Base-by-base conservation (phyloP, 345 rosid species). In the Citrus cavaleriei region DNA sequence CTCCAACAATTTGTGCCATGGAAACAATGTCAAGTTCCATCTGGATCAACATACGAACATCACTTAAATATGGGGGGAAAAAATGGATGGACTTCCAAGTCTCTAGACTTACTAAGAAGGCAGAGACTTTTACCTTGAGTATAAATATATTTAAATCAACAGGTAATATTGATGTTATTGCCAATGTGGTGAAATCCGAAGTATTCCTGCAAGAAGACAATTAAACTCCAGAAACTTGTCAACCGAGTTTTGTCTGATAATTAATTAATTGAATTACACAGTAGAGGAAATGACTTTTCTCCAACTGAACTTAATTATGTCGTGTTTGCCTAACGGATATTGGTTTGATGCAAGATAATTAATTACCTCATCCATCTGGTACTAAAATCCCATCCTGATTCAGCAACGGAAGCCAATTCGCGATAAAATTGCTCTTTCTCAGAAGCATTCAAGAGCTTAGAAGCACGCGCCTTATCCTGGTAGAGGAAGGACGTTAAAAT, bases 311-410 rank as follows among this genome's bases (percentile, higher is more conserved):
- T 68, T 38, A 42, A 42, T 10, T 42, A 2, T 10, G 27, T 67
- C 3, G 3, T 64, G 16, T 16, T 64, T 64, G 10, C 40, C 19
- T 64, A 58, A 19, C 3, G 0, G n/a, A 64, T 64, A 32, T 7
- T 24, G 13, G 21, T 40, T 68, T 70, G 34, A 51, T 49, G n/a
- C 60, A 46, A 70, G 28, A 27, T 13, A 27, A 69, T 61, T 64
- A 22, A 19, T 61, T 73, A 91, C 98, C 97, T 94, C 98, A 94
- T 94, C 99, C 99, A 97, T 83, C 99, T 87, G 28, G 94, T 82
- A 84, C 96, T 90, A 80, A 97, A 97, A 84, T 94, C 99, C 87
- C 91, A 90, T 73, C 99, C 99, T 54, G 98, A 86, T 92, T 94
- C 99, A 84, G 98, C 98, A 72, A 92, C 66, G 0, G 99, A 86